Percentiles rank a stretch among this genome's conserved stretches.
Conservation (phyloP, 192 early-diverging fungal species). For the Coemansia umbellata region DNA sequence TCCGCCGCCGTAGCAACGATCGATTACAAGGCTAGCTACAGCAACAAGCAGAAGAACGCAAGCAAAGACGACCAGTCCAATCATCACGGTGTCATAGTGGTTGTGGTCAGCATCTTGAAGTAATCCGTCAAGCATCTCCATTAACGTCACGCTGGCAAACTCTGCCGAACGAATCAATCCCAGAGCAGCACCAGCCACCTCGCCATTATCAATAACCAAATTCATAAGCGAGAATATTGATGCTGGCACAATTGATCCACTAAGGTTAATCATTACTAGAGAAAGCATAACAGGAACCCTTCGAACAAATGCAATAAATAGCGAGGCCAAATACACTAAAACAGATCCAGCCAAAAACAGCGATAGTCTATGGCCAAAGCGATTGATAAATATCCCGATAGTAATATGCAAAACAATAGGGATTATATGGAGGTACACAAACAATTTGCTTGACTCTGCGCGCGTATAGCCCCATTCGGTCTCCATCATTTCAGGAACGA, state of each 20-base stretch:
- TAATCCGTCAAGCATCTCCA: slow-evolving; percentile 53
- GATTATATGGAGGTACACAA: slow-evolving; percentile 52
- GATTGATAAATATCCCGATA: slow-evolving; percentile 58
- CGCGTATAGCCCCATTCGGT: slow-evolving; percentile 47
- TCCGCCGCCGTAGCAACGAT: slow-evolving; percentile 23
- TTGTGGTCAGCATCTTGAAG: slow-evolving; percentile 52
- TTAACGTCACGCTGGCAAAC: slow-evolving; percentile 49
- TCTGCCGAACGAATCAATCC: slow-evolving; percentile 50
- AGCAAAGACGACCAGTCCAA: slow-evolving; percentile 42
- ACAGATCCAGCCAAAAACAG: slow-evolving; percentile 43
- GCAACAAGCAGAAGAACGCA: slow-evolving; percentile 33
- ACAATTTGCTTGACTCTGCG: slow-evolving; percentile 41
- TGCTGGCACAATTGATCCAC: slow-evolving; percentile 39
- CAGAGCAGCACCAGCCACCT: slow-evolving; percentile 48
- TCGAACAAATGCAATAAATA: slow-evolving; percentile 37
- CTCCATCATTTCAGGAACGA: slow-evolving; percentile 51
- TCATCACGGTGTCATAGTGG: slow-evolving; percentile 46
- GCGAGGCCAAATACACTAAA: slow-evolving; percentile 32
- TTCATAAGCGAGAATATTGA: slow-evolving; percentile 48
- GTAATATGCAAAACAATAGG: slow-evolving; percentile 55
- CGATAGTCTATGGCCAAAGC: slow-evolving; percentile 48
- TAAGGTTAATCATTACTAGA: slow-evolving; percentile 41
- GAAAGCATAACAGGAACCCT: slow-evolving; percentile 31
- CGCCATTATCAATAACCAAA: slow-evolving; percentile 44
- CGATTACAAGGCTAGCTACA: slow-evolving; percentile 17